Percentiles rank a stretch among this genome's conserved stretches.
Conservation (phyloP, 768 basidiomycete species). For the Lentinula sp. region DNA sequence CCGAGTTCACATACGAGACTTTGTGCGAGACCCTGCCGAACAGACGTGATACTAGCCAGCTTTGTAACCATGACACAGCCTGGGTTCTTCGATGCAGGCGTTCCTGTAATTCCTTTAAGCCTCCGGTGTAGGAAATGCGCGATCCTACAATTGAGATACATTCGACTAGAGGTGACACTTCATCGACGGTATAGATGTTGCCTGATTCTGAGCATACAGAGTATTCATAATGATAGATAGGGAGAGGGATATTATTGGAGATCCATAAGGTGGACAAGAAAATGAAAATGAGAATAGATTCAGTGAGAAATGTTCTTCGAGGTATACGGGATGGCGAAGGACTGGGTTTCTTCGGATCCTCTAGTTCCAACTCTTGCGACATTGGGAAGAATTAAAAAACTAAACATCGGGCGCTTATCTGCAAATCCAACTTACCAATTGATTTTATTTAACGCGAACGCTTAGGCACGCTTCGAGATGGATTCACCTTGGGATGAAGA, state of each 20-base stretch:
- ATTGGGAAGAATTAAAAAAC: too few species aligned
- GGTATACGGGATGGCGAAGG: not conserved
- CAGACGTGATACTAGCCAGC: not conserved
- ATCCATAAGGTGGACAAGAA: not conserved
- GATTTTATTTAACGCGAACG: too few species aligned
- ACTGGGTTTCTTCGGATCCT: not conserved
- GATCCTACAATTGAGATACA: constrained; percentile 54
- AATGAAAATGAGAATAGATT: not conserved
- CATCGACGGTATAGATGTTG: constrained; percentile 70
- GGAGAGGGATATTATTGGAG: not conserved
- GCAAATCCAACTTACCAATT: too few species aligned
- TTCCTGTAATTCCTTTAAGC: constrained; percentile 14
- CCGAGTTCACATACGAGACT: constrained; percentile 13
- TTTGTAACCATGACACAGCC: too few species aligned
- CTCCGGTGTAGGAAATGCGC: constrained; percentile 42
- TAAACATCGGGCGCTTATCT: too few species aligned
- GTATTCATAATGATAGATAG: constrained; percentile 25
- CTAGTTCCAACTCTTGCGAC: not conserved
- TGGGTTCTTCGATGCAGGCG: not conserved
- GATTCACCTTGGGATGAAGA: constrained; percentile 62
- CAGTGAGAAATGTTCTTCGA: not conserved
- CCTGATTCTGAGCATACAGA: constrained; percentile 47
- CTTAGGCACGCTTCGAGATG: constrained; percentile 16
- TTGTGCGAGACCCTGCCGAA: constrained; percentile 7
- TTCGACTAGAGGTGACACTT: constrained; percentile 41